Conservation (phyloP, 2,329 filamentous ascomycete genomes). For the Metarhizium brunneum region DNA sequence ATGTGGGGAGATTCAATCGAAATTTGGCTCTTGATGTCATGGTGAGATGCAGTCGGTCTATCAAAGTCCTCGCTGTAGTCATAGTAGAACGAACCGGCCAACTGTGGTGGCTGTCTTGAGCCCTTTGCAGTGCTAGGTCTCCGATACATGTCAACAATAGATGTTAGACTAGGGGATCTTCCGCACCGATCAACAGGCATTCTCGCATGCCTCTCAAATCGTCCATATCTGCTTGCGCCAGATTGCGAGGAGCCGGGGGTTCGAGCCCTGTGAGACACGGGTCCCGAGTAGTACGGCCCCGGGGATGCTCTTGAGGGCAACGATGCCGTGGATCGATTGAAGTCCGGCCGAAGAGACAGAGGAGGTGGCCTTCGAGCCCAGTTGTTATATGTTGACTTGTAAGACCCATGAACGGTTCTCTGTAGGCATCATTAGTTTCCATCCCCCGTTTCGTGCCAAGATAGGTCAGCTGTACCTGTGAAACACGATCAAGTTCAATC, state of each 20-base stretch:
- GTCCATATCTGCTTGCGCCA: constrained; percentile 13
- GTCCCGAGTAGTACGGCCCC: constrained; percentile 13
- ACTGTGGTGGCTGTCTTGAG: constrained; percentile 17
- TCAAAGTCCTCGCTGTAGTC: constrained; percentile 46
- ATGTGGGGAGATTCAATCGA: not conserved
- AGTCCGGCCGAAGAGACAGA: constrained; percentile 28
- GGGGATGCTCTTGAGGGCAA: constrained; percentile 23
- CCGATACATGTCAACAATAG: constrained; percentile 39
- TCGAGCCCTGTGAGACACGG: constrained; percentile 17
- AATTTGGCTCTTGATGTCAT: constrained; percentile 5
- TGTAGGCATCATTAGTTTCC: constrained; percentile 15
- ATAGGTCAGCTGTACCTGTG: constrained; percentile 25
- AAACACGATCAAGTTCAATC: constrained; percentile 38
- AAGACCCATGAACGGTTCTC: constrained; percentile 35
- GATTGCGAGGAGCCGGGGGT: constrained; percentile 27
- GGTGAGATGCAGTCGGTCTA: constrained; percentile 14
- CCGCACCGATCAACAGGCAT: constrained; percentile 26
- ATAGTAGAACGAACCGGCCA: constrained; percentile 35
- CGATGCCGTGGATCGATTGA: constrained; percentile 31
- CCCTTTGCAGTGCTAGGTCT: constrained; percentile 17
- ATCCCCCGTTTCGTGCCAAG: not conserved
- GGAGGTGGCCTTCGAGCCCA: constrained; percentile 27
- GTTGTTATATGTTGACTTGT: constrained; percentile 27
- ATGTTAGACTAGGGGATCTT: constrained; percentile 39
- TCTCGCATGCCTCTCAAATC: constrained; percentile 22